phyloP scores from a whole-genome alignment of 768 basidiomycete species.

The Tylopilus intermedius region DNA sequence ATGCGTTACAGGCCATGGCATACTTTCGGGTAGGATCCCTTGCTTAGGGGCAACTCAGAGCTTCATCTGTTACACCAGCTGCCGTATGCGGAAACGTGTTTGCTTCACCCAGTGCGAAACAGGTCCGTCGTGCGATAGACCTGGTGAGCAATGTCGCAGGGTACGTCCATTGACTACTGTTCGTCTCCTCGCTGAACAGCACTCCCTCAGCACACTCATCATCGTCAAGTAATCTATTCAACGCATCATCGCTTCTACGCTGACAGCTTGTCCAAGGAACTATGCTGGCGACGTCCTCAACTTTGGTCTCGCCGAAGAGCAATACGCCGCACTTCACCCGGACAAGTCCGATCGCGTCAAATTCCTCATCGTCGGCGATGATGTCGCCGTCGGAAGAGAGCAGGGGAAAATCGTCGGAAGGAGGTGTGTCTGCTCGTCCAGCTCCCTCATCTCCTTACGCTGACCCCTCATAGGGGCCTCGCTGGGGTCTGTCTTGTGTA shows the following conservation, averaged over 20 bases:
- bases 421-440: constrained; percentile 34
- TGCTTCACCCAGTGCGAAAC: constrained; percentile 82
- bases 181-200: background rate
- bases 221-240: constrained; percentile 62
- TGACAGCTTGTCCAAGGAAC: constrained; percentile 45
- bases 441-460: background rate
- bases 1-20: constrained; percentile 55
- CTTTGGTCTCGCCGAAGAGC: constrained; percentile 86
- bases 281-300: constrained; percentile 90
- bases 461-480: constrained; percentile 52
- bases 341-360: constrained; percentile 61
- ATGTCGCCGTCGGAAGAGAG: constrained; percentile 78
- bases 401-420: constrained; percentile 84
- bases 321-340: constrained; percentile 67
- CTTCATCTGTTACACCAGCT: constrained; percentile 32
- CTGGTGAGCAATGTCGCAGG: constrained; percentile 68
- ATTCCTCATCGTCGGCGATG: constrained; percentile 84
- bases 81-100: constrained; percentile 89
- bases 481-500: constrained; percentile 82
- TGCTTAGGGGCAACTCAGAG: background rate
- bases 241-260: background rate
- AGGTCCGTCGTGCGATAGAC: constrained; percentile 78
- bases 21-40: constrained; percentile 55
- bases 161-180: constrained; percentile 33
- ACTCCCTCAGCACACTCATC: constrained; percentile 58